These are phyloP conservation scores for Trichoderma sp. DNA, from an alignment of 2,329 filamentous ascomycete species.

Conservation along the genomic window DNA sequence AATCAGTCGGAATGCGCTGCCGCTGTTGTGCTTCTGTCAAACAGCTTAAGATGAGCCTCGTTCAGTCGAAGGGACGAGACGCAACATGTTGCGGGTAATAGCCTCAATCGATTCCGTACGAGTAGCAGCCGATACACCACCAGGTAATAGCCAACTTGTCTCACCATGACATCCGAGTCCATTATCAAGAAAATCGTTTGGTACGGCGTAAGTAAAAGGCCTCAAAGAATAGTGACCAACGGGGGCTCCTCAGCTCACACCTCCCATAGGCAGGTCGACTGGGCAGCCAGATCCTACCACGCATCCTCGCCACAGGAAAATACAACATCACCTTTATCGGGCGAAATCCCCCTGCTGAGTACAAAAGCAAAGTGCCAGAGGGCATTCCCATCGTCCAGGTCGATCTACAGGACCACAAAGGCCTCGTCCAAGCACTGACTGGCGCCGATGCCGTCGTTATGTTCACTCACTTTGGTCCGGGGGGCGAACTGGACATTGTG, in stretches of 20 bases:
- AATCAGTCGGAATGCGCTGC: neutral
- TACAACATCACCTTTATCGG: constrained; percentile 22
- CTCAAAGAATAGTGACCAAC: neutral
- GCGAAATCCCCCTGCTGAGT: constrained; percentile 1
- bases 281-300: neutral
- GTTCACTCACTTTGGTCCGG: neutral
- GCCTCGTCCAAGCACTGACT: neutral
- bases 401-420: constrained; percentile 6
- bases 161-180: constrained; percentile 1
- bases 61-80: neutral
- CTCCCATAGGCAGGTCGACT: constrained; percentile 1
- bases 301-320: neutral
- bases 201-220: constrained; percentile 19
- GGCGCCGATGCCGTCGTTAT: constrained; percentile 15
- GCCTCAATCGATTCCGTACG: too few species aligned
- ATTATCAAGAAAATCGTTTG: constrained; percentile 10
- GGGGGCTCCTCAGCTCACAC: neutral
- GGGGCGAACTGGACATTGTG: constrained; percentile 9
- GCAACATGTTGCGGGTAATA: neutral
- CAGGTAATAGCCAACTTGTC: too few species aligned
- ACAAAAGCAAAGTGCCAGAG: constrained; percentile 4
- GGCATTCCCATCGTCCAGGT: constrained; percentile 8
- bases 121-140: neutral
- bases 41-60: neutral
- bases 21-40: neutral